Base-by-base conservation (phyloP, 306 rosid species). In the Fagus crenata region DNA sequence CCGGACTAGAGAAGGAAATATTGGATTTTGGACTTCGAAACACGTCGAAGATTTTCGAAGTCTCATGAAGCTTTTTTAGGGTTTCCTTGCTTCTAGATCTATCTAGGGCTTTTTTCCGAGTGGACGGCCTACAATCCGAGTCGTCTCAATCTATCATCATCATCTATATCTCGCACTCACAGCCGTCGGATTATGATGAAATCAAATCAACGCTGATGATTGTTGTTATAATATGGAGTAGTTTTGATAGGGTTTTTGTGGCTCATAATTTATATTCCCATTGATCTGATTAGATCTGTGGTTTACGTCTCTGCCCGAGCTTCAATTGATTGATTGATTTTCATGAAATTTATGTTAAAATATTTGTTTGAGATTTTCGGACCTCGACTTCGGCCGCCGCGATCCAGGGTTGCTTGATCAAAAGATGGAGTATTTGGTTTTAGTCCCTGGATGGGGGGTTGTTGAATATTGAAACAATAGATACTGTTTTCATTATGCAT, bases 381-480 rank as follows among this genome's bases (percentile, higher is more conserved):
- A 46, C 51, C 51, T 46, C 51, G 51, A 46, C 51, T 46, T 46
- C 51, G 11, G 51, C 51, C 13, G 67, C 68, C 68, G 17, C 68
- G 8, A 61, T 61, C 68, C 68, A 61, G 68, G 68, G 68, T 61
- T 61, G 68, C 68, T 61, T 33, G 68, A 61, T 61, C 68, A 61
- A 61, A 61, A 61, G 68, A 33, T 61, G 68, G 68, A 46, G 41
- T 32, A 37, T 61, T 61, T 61, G 37, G 68, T 32, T 61, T 61
- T 61, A 13, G 68, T 61, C 40, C 68, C 68, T 61, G 68, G 68
- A 61, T 61, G 68, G 65, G 32, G 3, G 68, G 68, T 18, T 32
- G 32, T 32, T 32, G 17, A 1, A 33, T 3, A 61, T 32, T 5
- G 17, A 61, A 61, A 9, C 33, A n/a, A 32, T 13, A 35, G 68